Evolutionary conservation across 2,329 filamentous ascomycete species (phyloP).

Genomic region (Aspergillus neoniger): DNA sequence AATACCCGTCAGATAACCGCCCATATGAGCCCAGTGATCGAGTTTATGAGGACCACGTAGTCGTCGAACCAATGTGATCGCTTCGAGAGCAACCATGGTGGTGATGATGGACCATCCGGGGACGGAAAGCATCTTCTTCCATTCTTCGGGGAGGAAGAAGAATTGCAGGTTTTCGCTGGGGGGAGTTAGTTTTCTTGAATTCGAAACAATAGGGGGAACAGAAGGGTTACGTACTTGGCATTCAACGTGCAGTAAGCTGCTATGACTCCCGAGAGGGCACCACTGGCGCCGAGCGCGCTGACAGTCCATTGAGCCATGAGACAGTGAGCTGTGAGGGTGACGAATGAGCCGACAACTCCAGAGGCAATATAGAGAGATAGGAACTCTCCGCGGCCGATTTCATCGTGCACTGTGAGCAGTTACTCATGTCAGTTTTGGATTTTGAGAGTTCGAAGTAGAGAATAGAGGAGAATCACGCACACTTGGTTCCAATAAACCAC

Average conservation of each 20-base stretch:
- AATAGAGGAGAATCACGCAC: slow-evolving; percentile 31
- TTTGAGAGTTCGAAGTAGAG: neutral
- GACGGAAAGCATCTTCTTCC: slow-evolving; percentile 45
- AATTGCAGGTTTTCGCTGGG: slow-evolving; percentile 44
- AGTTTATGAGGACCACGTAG: slow-evolving; percentile 34
- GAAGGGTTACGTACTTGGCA: slow-evolving; percentile 38
- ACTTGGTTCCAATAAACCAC: slow-evolving; percentile 55
- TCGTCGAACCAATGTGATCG: slow-evolving; percentile 35
- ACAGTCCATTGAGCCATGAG: slow-evolving; percentile 45
- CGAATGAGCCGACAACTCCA: slow-evolving; percentile 50
- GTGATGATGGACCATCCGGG: slow-evolving; percentile 42
- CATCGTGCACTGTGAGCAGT: slow-evolving; percentile 50
- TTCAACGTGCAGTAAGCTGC: slow-evolving; percentile 54
- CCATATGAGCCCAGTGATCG: slow-evolving; percentile 47
- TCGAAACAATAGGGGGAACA: too few species aligned
- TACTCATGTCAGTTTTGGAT: too few species aligned
- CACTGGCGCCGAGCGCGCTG: slow-evolving; percentile 55
- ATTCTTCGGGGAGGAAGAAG: slow-evolving; percentile 43
- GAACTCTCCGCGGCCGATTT: slow-evolving; percentile 59
- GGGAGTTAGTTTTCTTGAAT: neutral
- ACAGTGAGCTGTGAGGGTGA: slow-evolving; percentile 49
- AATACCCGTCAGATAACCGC: slow-evolving; percentile 43
- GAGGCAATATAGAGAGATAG: slow-evolving; percentile 54
- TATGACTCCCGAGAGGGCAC: slow-evolving; percentile 52
- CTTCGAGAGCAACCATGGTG: slow-evolving; percentile 40